Evolutionary conservation across 129 eudicot genomes (phyloP).

Genomic region (Centella asiatica): DNA sequence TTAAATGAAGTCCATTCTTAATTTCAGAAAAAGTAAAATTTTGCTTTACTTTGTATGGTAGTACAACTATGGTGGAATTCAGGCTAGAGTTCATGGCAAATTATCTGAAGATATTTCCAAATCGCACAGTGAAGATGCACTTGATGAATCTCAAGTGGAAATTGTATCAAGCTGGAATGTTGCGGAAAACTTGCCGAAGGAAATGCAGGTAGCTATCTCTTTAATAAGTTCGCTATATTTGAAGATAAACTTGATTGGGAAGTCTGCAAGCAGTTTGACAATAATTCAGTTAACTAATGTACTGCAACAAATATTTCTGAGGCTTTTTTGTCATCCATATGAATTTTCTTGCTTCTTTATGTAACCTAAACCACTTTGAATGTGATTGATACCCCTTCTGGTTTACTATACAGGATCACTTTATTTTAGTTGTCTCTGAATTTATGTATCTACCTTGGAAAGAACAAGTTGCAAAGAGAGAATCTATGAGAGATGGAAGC

Average conservation of each 20-base stretch:
- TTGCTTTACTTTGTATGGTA: constrained; percentile 13
- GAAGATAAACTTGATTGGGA: background rate
- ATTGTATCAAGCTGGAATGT: constrained; percentile 84
- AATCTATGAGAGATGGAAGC: constrained; percentile 41
- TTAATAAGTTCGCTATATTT: background rate
- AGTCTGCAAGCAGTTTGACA: background rate
- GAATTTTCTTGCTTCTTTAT: background rate
- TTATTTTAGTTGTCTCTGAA: constrained; percentile 64
- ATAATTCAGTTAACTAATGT: background rate
- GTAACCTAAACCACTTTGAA: constrained; percentile 9
- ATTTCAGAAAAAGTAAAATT: no score
- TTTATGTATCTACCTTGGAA: constrained; percentile 89
- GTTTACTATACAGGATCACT: constrained; percentile 51
- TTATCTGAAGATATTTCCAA: constrained; percentile 22
- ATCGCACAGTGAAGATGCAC: constrained; percentile 19
- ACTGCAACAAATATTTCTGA: background rate
- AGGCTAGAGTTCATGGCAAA: constrained; percentile 35
- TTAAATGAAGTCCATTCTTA: background rate
- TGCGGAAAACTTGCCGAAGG: constrained; percentile 67
- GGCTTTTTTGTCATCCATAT: background rate
- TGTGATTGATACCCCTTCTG: no score
- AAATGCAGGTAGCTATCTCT: constrained; percentile 51
- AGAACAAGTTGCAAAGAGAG: constrained; percentile 46
- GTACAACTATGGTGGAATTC: constrained; percentile 98
- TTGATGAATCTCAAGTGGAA: constrained; percentile 45